These are phyloP conservation scores for Meira nashicola DNA, from an alignment of 1,284 basidiomycete genomes.

Conservation along the genomic window DNA sequence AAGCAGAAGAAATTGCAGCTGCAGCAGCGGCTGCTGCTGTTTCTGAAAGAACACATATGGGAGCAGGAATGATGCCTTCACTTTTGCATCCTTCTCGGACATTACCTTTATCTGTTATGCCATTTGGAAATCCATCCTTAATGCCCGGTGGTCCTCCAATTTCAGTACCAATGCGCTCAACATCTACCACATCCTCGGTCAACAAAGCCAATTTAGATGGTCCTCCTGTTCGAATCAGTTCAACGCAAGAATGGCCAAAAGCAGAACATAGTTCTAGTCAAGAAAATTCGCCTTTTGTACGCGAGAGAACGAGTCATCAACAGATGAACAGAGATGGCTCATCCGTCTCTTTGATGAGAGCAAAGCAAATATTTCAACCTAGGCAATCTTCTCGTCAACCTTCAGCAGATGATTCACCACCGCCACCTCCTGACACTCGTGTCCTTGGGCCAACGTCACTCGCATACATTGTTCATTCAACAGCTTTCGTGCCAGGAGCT, in stretches of 20 bases:
- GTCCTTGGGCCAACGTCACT: slow-evolving; percentile 71
- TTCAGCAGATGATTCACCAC: neutral
- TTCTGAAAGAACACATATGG: neutral
- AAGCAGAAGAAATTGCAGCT: slow-evolving; percentile 63
- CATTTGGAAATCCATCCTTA: neutral
- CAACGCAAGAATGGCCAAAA: slow-evolving; percentile 18
- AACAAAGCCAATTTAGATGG: neutral
- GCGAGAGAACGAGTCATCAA: neutral
- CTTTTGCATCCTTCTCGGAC: neutral
- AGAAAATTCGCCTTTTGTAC: neutral
- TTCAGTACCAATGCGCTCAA: neutral
- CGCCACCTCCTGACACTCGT: slow-evolving; percentile 44
- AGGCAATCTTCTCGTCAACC: slow-evolving; percentile 5
- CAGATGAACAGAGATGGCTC: neutral
- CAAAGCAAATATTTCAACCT: neutral
- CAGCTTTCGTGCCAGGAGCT: slow-evolving; percentile 71
- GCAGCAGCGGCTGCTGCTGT: slow-evolving; percentile 30
- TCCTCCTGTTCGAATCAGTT: neutral
- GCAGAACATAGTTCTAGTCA: neutral
- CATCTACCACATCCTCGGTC: neutral
- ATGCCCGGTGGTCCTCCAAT: neutral
- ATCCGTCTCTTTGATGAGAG: slow-evolving; percentile 3
- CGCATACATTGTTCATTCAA: slow-evolving; percentile 80
- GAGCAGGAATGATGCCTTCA: neutral
- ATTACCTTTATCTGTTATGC: neutral